Percentiles rank a stretch among this genome's conserved stretches.
phyloP scores from a whole-genome alignment of 768 basidiomycete species.

The Megacollybia marginata region DNA sequence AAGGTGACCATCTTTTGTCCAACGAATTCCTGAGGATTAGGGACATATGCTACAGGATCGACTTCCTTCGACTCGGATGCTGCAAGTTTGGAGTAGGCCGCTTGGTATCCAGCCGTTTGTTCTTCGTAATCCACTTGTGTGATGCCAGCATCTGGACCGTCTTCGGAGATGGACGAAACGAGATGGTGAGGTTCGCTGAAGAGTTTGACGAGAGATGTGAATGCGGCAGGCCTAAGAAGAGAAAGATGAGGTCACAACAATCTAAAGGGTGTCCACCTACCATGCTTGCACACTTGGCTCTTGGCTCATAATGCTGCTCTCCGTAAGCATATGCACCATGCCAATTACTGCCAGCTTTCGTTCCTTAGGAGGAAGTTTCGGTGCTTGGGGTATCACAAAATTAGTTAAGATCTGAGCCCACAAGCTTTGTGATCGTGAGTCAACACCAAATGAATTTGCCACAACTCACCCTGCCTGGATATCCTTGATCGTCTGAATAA shows the following conservation, averaged over 20 bases:
- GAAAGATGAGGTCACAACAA: background rate
- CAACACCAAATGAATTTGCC: background rate
- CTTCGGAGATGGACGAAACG: constrained; percentile 27
- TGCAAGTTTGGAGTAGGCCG: constrained; percentile 86
- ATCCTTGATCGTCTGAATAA: constrained; percentile 71
- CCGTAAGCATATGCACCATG: constrained; percentile 68
- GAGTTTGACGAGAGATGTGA: constrained; percentile 67
- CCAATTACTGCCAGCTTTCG: constrained; percentile 82
- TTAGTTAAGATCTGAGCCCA: constrained; percentile 75
- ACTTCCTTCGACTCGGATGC: constrained; percentile 55
- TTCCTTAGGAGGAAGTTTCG: constrained; percentile 76
- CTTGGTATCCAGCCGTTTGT: constrained; percentile 85
- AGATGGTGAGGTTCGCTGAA: constrained; percentile 76
- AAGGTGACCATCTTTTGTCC: constrained; percentile 37
- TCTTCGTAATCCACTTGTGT: constrained; percentile 89
- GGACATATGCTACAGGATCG: constrained; percentile 59
- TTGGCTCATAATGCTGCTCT: constrained; percentile 62
- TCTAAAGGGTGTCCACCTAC: constrained; percentile 27
- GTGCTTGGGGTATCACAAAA: constrained; percentile 73
- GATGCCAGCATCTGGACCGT: constrained; percentile 50
- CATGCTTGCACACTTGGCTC: constrained; percentile 59
- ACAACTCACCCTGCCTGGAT: constrained; percentile 74
- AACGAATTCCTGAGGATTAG: constrained; percentile 47
- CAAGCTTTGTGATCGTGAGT: constrained; percentile 28
- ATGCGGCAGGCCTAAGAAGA: constrained; percentile 54